A percentile compares a stretch with the other conserved stretches of the same genome.
Conservation (phyloP, 1,284 basidiomycete species). For the Microbotryum scabiosae region DNA sequence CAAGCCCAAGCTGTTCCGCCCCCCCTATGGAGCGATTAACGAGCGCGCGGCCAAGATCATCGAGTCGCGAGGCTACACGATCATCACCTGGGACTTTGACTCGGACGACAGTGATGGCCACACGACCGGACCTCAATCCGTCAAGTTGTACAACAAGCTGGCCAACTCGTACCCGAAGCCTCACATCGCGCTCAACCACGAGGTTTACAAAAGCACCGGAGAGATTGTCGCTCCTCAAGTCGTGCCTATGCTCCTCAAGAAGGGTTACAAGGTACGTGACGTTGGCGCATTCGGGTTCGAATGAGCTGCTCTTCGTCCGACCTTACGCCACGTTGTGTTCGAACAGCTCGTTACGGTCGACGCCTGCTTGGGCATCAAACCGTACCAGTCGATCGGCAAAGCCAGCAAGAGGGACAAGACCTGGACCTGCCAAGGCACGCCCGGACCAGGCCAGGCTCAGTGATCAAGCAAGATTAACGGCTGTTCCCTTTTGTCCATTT, state of each 20-base stretch:
- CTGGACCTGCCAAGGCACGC: constrained; percentile 21
- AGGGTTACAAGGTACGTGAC: constrained; percentile 17
- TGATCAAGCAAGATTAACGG: no score
- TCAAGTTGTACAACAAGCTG: constrained; percentile 18
- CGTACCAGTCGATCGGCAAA: constrained; percentile 30
- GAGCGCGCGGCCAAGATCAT: constrained; percentile 26
- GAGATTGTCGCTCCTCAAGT: constrained; percentile 23
- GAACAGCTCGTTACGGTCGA: constrained; percentile 23
- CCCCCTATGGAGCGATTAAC: constrained; percentile 31
- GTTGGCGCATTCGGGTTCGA: no score
- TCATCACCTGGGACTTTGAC: constrained; percentile 33
- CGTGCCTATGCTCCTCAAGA: constrained; percentile 21
- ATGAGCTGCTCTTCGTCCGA: no score
- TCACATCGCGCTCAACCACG: constrained; percentile 29
- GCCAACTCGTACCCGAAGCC: constrained; percentile 2
- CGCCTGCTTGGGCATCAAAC: constrained; percentile 27
- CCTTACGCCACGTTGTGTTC: no score
- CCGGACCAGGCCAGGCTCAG: background rate
- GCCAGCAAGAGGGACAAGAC: constrained; percentile 22
- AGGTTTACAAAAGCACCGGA: constrained; percentile 19
- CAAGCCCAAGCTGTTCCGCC: constrained; percentile 34
- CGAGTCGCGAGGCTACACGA: constrained; percentile 23
- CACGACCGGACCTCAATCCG: constrained; percentile 1
- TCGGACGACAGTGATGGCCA: constrained; percentile 22
- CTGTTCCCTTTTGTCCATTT: no score